A percentile compares a stretch with the other conserved stretches of the same genome.
phyloP scores from a whole-genome alignment of 202 grass and related monocot genomes.

The Thinopyrum obtusiflorum region DNA sequence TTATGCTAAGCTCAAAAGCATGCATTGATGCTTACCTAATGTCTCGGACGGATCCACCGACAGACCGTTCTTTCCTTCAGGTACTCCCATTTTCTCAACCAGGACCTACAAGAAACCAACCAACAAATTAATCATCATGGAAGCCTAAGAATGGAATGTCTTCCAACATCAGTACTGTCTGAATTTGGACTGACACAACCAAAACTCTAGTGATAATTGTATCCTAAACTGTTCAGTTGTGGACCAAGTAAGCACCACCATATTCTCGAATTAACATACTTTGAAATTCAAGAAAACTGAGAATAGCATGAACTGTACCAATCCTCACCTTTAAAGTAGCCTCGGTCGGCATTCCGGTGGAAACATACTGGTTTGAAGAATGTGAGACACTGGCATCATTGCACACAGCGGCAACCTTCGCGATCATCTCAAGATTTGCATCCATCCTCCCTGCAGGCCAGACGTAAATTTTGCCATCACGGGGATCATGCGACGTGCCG shows the following conservation, averaged over 20 bases:
- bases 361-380: constrained; percentile 64
- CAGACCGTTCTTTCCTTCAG: constrained; percentile 49
- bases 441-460: constrained; percentile 61
- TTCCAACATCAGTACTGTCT: constrained; percentile 3
- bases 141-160: background rate
- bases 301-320: background rate
- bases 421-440: constrained; percentile 70
- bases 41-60: constrained; percentile 50
- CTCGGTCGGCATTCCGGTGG: constrained; percentile 88
- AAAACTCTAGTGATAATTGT: background rate
- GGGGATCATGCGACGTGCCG: constrained; percentile 75
- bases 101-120: constrained; percentile 62
- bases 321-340: constrained; percentile 84
- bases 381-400: constrained; percentile 73
- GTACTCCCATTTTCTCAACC: constrained; percentile 94
- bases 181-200: constrained; percentile 2
- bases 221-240: background rate
- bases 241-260: background rate
- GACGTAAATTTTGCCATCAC: constrained; percentile 61
- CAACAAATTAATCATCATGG: constrained; percentile 21
- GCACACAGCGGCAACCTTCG: constrained; percentile 82
- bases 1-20: background rate
- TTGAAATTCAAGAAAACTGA: background rate
- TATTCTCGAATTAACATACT: background rate
- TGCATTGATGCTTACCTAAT: constrained; percentile 46